phyloP scores from a whole-genome alignment of 202 grass and related monocot genomes.

The Musa balbisiana region DNA sequence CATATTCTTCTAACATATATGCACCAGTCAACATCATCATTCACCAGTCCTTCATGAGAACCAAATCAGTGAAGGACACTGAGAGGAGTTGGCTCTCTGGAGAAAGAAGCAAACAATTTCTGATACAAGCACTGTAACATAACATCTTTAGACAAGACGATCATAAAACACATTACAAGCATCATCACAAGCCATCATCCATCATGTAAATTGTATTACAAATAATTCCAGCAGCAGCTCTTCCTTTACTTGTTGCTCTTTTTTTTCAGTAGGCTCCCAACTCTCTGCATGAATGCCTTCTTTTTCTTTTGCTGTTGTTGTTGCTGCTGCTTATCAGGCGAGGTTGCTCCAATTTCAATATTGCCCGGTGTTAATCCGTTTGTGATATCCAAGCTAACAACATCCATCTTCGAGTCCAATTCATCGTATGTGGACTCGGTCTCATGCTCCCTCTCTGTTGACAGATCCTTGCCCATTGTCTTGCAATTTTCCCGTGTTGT shows the following conservation, averaged over 20 bases:
- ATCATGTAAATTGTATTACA: neutral
- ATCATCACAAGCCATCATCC: too few relatives aligned
- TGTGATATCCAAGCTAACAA: constrained; percentile 30
- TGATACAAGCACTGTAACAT: neutral
- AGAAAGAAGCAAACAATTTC: neutral
- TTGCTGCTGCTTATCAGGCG: constrained; percentile 41
- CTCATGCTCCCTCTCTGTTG: constrained; percentile 35
- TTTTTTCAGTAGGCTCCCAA: constrained; percentile 83
- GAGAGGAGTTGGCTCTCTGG: neutral
- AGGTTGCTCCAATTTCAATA: constrained; percentile 28
- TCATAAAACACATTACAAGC: too few relatives aligned
- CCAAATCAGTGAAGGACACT: neutral
- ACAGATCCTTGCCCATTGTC: constrained; percentile 42
- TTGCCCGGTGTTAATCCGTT: constrained; percentile 27
- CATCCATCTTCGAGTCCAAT: constrained; percentile 41
- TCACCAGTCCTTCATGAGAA: neutral
- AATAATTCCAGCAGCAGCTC: too few relatives aligned
- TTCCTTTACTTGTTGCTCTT: constrained; percentile 36
- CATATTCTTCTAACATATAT: neutral
- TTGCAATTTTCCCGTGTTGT: constrained; percentile 31
- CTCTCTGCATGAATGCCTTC: constrained; percentile 72
- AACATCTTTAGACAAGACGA: neutral
- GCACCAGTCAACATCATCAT: neutral
- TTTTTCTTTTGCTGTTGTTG: constrained; percentile 77
- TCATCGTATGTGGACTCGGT: constrained; percentile 29